Base-by-base conservation (phyloP, 2,329 filamentous ascomycete species). In the Aspergillus sp. region DNA sequence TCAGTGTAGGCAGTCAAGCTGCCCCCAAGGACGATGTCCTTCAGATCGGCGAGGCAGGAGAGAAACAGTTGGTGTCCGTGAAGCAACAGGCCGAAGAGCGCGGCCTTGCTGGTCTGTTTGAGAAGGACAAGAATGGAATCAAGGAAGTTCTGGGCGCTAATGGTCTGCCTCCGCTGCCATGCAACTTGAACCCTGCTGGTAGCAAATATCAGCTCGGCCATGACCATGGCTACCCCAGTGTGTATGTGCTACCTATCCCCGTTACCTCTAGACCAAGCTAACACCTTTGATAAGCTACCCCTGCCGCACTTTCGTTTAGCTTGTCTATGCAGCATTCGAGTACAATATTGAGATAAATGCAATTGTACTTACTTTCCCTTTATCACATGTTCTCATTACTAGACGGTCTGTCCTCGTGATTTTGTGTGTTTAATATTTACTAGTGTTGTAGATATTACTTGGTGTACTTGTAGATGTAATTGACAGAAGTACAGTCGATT, bases 131-230 rank as follows among this genome's bases (percentile, higher is more conserved):
- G 68, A 82, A 78, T 67, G 79, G 74, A 41, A 78, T 81, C 44
- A 78, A 82, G 69, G 81, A 82, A 65, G 86, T 93, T 59, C 76
- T 97, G 64, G 88, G 90, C 54, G 83, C 89, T 48, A 83, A 89
- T 70, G 93, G 94, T 1, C 77, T 99, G 77, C 95, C 95, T 59
- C 95, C 95, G n/a, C 79, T 90, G 71, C 95, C 94, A 15, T 88
- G 87, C 70, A 88, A 90, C n/a, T 79, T 88, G 76, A 86, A 81
- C 67, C 69, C 83, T 60, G 76, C 77, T 47, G 64, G 68, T 66
- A 76, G 77, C 50, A 79, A 88, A 73, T 87, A 92, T 76, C 86
- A 88, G 77, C 87, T 96, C 70, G 78, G 79, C 64, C 32, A 64
- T 32, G 75, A 93, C 72, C 84, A 89, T 71, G 84, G 89, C 61